These are phyloP conservation scores for Hirsutella minnesotensis DNA, from an alignment of 2,329 filamentous ascomycete genomes.

Conservation along the genomic window DNA sequence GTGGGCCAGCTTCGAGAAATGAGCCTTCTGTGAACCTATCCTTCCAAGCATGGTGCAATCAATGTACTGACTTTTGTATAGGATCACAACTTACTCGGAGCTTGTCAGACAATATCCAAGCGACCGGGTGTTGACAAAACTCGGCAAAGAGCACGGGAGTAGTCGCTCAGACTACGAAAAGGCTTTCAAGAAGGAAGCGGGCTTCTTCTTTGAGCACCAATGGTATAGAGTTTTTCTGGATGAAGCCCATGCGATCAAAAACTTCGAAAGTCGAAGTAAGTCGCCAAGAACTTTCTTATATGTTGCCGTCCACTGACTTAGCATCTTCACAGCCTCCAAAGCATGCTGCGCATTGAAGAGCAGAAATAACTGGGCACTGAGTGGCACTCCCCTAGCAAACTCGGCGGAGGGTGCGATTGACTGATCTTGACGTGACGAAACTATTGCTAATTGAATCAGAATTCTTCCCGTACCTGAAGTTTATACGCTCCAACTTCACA, in stretches of 20 bases:
- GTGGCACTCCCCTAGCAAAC: conserved; percentile 24
- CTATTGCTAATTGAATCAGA: conserved; percentile 14
- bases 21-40: background rate
- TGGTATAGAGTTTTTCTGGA: conserved; percentile 44
- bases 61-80: conserved; percentile 1
- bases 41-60: background rate
- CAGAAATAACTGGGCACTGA: conserved; percentile 23
- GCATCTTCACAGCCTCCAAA: conserved; percentile 4
- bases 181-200: conserved; percentile 27
- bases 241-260: conserved; percentile 46
- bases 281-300: background rate
- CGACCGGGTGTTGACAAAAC: fast-evolving
- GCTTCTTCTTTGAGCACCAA: conserved; percentile 14
- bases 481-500: conserved; percentile 13
- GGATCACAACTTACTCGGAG: conserved; percentile 19
- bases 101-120: conserved; percentile 9
- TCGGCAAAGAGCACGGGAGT: background rate
- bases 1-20: background rate
- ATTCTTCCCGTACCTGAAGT: conserved; percentile 21
- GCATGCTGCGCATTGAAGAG: conserved; percentile 14
- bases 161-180: conserved; percentile 11
- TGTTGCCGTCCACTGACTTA: background rate
- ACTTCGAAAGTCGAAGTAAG: conserved; percentile 21
- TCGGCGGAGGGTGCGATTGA: conserved; percentile 12
- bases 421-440: background rate